These are phyloP conservation scores for Tolypocladium ovalisporum DNA, from an alignment of 2,329 filamentous ascomycete genomes.

Conservation along the genomic window DNA sequence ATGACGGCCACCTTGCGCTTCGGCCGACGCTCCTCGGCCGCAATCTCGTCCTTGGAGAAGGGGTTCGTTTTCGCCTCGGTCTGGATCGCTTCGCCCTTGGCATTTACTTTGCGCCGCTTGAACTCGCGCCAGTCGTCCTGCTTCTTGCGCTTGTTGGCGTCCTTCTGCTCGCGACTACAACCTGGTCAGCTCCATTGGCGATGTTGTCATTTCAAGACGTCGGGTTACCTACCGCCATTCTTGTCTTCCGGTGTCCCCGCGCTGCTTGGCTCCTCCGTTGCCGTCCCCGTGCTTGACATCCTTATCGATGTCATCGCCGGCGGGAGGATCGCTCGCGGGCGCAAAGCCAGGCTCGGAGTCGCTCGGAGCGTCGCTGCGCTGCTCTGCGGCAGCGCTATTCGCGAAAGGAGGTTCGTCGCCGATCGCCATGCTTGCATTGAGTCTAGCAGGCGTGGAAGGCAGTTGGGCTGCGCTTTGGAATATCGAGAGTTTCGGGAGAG, in stretches of 20 bases:
- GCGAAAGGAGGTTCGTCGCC: conserved; percentile 17
- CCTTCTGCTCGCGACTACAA: conserved; percentile 18
- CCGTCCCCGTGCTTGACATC: conserved; percentile 4
- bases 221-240: conserved; percentile 6
- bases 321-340: neutral
- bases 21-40: conserved; percentile 72
- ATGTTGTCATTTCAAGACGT: neutral
- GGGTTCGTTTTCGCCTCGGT: conserved; percentile 28
- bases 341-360: neutral
- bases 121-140: conserved; percentile 28
- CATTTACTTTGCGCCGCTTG: conserved; percentile 29
- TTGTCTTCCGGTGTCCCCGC: conserved; percentile 17
- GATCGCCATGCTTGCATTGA: conserved; percentile 22
- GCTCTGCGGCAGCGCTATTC: conserved; percentile 8
- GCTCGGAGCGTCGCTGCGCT: conserved; percentile 6
- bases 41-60: conserved; percentile 70
- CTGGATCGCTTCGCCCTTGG: conserved; percentile 20
- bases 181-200: conserved; percentile 22
- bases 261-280: conserved; percentile 3
- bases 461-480: neutral
- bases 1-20: conserved; percentile 96
- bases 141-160: conserved; percentile 26
- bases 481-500: neutral
- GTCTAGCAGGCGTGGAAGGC: neutral
- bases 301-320: neutral